A percentile compares a stretch with the other conserved stretches of the same genome.
Evolutionary conservation across 331 rosid genomes (phyloP).

Genomic region (Quercus phellos): DNA sequence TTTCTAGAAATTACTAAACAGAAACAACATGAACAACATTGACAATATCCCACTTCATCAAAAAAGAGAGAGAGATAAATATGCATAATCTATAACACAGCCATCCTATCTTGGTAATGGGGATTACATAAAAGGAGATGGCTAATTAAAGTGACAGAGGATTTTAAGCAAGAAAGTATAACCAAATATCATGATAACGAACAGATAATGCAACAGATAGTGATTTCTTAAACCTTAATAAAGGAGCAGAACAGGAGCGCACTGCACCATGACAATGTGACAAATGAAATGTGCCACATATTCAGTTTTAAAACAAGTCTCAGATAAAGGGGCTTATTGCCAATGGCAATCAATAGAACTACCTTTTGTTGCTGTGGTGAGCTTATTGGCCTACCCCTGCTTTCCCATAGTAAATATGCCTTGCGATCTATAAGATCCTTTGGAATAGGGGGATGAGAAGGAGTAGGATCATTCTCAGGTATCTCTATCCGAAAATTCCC

Average conservation of each 20-base stretch:
- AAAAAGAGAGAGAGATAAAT: not conserved
- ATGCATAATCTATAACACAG: not conserved
- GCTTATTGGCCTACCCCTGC: slow-evolving; percentile 21
- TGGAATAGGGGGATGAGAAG: not conserved
- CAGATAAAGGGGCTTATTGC: not conserved
- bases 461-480: slow-evolving; percentile 23
- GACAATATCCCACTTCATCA: not conserved
- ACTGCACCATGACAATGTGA: not conserved
- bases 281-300: not conserved
- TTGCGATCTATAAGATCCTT: slow-evolving; percentile 18
- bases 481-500: slow-evolving; percentile 33
- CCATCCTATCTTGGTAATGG: not conserved
- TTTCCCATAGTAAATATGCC: slow-evolving; percentile 18
- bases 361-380: slow-evolving; percentile 30
- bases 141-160: not conserved
- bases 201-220: not conserved
- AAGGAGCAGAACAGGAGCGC: not conserved
- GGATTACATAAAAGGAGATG: not conserved
- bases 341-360: not conserved
- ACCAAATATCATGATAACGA: not conserved
- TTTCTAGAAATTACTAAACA: not conserved
- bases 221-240: not conserved
- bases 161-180: not conserved
- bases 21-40: not conserved
- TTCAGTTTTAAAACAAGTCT: not conserved